Evolutionary conservation across 2,329 filamentous ascomycete genomes (phyloP).

Genomic region (Diaporthe vexans): DNA sequence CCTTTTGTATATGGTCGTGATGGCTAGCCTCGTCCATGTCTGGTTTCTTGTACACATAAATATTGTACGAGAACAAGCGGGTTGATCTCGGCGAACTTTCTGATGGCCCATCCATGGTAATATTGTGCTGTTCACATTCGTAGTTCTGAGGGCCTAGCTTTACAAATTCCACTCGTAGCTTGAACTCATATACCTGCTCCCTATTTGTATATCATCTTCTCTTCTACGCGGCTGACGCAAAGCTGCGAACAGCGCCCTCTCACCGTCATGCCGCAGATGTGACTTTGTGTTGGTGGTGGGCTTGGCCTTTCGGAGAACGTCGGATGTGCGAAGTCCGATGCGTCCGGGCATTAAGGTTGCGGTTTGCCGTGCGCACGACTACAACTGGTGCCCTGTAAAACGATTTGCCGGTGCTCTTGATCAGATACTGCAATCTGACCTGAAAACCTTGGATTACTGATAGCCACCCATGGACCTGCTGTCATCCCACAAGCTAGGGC

Average conservation of each 20-base stretch:
- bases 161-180: background rate
- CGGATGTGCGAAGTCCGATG: constrained; percentile 16
- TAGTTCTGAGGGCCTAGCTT: background rate
- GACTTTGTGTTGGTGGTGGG: background rate
- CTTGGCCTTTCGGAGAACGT: constrained; percentile 1
- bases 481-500: background rate
- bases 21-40: constrained; percentile 1
- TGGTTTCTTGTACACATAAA: background rate
- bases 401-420: background rate
- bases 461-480: background rate
- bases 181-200: background rate
- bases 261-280: background rate
- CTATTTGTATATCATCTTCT: background rate
- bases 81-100: constrained; percentile 1
- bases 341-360: background rate
- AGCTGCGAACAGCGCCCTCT: background rate
- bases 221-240: background rate
- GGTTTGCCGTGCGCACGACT: background rate
- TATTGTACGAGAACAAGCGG: constrained; percentile 3
- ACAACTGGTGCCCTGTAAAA: background rate
- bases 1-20: constrained; percentile 1
- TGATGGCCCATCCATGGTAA: background rate
- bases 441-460: background rate
- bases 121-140: background rate
- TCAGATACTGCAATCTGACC: background rate